Evolutionary conservation across 23 red algal species (phyloP).

Genomic region (Gracilaria domingensis): DNA sequence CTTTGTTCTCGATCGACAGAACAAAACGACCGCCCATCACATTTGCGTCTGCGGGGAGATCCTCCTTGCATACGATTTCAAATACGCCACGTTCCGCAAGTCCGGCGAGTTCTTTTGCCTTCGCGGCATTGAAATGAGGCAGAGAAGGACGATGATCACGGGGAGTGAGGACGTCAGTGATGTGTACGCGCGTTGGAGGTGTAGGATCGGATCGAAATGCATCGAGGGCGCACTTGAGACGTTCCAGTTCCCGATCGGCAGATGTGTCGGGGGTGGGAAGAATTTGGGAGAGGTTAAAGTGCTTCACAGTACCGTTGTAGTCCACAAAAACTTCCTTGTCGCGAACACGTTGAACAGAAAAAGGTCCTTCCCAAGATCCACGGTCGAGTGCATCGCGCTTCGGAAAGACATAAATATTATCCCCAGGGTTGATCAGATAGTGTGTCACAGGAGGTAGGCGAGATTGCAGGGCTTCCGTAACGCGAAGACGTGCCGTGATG

Average conservation of each 20-base stretch:
- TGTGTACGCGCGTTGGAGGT: conserved; percentile 29
- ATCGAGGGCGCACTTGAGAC: background rate
- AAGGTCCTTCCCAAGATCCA: background rate
- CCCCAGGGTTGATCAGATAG: background rate
- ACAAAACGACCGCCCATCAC: background rate
- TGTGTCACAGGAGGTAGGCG: background rate
- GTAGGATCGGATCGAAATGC: background rate
- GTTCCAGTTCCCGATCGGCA: background rate
- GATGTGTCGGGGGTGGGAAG: background rate
- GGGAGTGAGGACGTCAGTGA: no score
- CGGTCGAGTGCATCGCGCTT: background rate
- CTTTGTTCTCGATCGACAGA: conserved; percentile 7
- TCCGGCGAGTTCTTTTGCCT: background rate
- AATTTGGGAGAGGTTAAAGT: background rate
- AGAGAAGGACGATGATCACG: background rate
- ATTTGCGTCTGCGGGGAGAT: background rate
- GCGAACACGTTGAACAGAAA: background rate
- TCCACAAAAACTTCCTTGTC: background rate
- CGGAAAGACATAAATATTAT: background rate
- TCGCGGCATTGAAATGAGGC: background rate
- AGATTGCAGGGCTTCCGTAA: background rate
- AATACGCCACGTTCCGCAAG: background rate
- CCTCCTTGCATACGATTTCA: background rate
- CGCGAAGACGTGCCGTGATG: background rate
- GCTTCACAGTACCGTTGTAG: background rate